These are phyloP conservation scores for Boletus smithii DNA, from an alignment of 1,284 basidiomycete genomes.

Conservation along the genomic window DNA sequence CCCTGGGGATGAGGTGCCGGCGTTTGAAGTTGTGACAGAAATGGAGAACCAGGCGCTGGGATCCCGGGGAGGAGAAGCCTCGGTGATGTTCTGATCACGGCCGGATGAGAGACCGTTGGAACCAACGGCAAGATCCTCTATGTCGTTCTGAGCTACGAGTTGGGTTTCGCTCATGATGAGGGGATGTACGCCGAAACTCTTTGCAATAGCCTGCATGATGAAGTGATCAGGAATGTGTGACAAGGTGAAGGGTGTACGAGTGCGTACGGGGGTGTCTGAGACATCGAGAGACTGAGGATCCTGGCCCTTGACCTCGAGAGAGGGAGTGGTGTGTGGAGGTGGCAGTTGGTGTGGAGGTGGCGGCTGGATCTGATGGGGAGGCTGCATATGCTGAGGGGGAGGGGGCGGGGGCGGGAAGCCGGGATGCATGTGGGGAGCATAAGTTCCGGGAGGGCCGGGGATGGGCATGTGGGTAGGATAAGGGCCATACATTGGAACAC, in stretches of 20 bases:
- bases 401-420: conserved; percentile 49
- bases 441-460: conserved; percentile 47
- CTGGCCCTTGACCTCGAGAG: conserved; percentile 57
- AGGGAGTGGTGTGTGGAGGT: conserved; percentile 24
- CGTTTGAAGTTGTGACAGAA: conserved; percentile 46
- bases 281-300: conserved; percentile 76
- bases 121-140: conserved; percentile 72
- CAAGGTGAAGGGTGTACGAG: background rate
- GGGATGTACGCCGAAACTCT: conserved; percentile 71
- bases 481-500: conserved; percentile 42
- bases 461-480: conserved; percentile 47
- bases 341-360: conserved; percentile 32
- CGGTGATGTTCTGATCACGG: conserved; percentile 57
- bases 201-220: conserved; percentile 57
- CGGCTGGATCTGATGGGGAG: conserved; percentile 35
- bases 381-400: conserved; percentile 29
- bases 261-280: conserved; percentile 57
- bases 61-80: conserved; percentile 59
- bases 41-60: conserved; percentile 56
- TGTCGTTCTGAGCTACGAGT: conserved; percentile 47
- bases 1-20: conserved; percentile 32
- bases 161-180: conserved; percentile 64
- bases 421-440: conserved; percentile 51
- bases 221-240: conserved; percentile 8
- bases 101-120: conserved; percentile 64